Conservation (phyloP, 495 filamentous ascomycete species). For the Penicillium tannophilum region DNA sequence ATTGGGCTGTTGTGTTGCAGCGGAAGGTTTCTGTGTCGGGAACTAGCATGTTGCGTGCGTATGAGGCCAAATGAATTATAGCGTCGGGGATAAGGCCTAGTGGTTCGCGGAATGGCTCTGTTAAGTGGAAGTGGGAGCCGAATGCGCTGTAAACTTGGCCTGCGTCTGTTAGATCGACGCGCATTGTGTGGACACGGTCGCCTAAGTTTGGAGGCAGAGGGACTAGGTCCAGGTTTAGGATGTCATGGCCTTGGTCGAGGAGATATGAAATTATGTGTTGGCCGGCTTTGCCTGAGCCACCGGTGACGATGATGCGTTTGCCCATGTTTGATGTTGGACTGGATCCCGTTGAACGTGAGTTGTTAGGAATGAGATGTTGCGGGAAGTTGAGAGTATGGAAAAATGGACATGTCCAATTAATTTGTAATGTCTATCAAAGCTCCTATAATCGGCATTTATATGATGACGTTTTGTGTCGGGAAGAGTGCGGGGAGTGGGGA, state of each 20-base stretch:
- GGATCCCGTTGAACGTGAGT: not conserved
- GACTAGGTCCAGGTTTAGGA: slow-evolving; percentile 60
- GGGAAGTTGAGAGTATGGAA: not conserved
- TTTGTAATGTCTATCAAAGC: not conserved
- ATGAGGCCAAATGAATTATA: slow-evolving; percentile 63
- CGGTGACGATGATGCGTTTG: slow-evolving; percentile 58
- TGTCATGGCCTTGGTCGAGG: slow-evolving; percentile 50
- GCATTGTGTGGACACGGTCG: slow-evolving; percentile 55
- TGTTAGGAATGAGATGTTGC: not conserved
- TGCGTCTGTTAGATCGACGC: slow-evolving; percentile 57
- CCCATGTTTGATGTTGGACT: slow-evolving; percentile 19
- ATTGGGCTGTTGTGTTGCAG: slow-evolving; percentile 53
- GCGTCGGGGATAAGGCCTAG: slow-evolving; percentile 51
- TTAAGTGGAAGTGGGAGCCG: slow-evolving; percentile 56
- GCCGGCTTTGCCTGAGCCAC: slow-evolving; percentile 61
- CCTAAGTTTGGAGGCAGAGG: slow-evolving; percentile 43
- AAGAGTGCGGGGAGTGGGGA: not conserved
- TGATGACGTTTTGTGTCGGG: not conserved
- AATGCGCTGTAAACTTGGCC: slow-evolving; percentile 63
- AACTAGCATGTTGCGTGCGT: slow-evolving; percentile 61
- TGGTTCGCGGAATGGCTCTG: slow-evolving; percentile 46
- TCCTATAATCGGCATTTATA: not conserved
- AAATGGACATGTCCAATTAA: not conserved
- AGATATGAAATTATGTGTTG: slow-evolving; percentile 59
- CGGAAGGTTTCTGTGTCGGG: slow-evolving; percentile 62